Conservation (phyloP, 495 filamentous ascomycete genomes). For the Pseudomonodictys pantanalensis region DNA sequence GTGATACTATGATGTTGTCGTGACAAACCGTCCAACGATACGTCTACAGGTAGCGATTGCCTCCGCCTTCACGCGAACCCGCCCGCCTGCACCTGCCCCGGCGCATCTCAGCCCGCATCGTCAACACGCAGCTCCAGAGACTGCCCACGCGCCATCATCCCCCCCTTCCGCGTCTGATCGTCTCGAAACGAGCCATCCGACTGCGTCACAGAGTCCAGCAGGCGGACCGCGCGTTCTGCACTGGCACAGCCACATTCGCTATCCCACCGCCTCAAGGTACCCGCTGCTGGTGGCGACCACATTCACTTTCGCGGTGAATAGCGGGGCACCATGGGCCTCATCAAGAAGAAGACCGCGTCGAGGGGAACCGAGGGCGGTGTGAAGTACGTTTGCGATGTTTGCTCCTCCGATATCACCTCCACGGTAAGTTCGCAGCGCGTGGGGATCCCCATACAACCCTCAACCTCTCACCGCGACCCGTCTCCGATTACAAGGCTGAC, state of each 20-base stretch:
- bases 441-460: not conserved
- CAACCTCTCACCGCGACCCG: not conserved
- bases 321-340: slow-evolving; percentile 72
- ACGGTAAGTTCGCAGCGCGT: slow-evolving; percentile 59
- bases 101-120: too few species aligned
- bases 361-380: slow-evolving; percentile 88
- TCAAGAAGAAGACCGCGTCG: slow-evolving; percentile 89
- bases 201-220: too few species aligned
- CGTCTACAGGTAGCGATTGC: not conserved
- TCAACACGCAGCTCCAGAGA: too few species aligned
- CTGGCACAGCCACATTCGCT: slow-evolving; percentile 22
- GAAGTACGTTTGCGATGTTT: slow-evolving; percentile 94
- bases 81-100: not conserved
- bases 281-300: not conserved
- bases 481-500: slow-evolving; percentile 11
- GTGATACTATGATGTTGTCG: not conserved
- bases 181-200: too few species aligned
- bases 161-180: not conserved
- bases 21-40: not conserved
- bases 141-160: not conserved
- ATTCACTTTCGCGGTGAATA: not conserved
- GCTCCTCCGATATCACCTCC: slow-evolving; percentile 90
- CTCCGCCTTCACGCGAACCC: not conserved
- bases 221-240: not conserved
- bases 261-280: not conserved